Evolutionary conservation across 164 flowering plant species (phyloP), one percentile per base, ranked within the genome.

Genomic region (Kingdonia uniflora): DNA sequence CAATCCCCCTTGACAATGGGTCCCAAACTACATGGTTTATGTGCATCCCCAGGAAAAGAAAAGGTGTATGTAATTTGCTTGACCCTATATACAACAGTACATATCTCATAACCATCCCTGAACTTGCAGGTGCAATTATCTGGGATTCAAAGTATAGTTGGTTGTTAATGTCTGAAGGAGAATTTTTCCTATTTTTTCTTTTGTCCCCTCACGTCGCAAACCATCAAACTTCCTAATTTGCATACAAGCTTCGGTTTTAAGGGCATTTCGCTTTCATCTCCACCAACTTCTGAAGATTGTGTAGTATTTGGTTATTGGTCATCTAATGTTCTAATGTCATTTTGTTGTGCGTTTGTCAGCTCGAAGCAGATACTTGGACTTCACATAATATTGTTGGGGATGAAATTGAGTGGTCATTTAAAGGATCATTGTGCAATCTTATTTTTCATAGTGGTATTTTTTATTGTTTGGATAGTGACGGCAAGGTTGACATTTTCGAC

Each of bases 161-260:
- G 56, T 24, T 59, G 48, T 5, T 60, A 14, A 17, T 59, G 37
- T 52, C 63, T 43, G 13, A 22, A 35, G 55, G 41, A n/a, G 23
- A 41, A 20, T 4, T 1, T 1, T 12, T 52, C 43, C 1, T 7
- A 35, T 19, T 52, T 37, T 26, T 52, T 37, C 42, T 52, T 19
- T 26, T 19, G 38, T 19, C 55, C 25, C 8, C 42, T 59, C 15
- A 46, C 55, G 7, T 42, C 42, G 26, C 17, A 0, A 7, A 59
- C 16, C 24, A 59, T 59, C 19, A 5, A 51, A 17, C 62, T 51
- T 59, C 62, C 62, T 12, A 20, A 51, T 14, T 11, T 40, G 37
- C 21, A 12, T 11, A 11, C 20, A 19, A 11, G 6, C 10, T 41
- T 19, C 15, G 14, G 3, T 0, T 14, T 42, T 13, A 1, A 3